phyloP scores from a whole-genome alignment of 169 alveolate genomes.

The Plasmodium gaboni region DNA sequence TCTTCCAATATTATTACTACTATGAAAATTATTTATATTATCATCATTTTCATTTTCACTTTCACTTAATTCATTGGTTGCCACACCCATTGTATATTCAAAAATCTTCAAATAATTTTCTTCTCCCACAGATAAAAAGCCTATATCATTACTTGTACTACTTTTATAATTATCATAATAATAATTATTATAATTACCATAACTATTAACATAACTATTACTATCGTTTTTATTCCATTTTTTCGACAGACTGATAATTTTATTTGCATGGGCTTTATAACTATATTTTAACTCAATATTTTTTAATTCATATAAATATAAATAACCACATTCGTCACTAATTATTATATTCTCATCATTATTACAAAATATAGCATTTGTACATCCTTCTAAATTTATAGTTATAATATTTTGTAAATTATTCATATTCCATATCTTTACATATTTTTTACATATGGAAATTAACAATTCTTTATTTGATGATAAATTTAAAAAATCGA shows the following conservation, averaged over 20 bases:
- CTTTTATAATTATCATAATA: no score
- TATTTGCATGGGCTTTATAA: conserved; percentile 78
- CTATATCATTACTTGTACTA: background rate
- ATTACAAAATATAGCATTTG: conserved; percentile 77
- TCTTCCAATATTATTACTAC: background rate
- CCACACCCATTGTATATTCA: conserved; percentile 28
- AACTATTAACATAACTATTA: no score
- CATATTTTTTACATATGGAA: conserved; percentile 81
- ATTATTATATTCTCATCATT: conserved; percentile 77
- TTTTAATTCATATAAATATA: conserved; percentile 77
- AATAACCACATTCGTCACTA: conserved; percentile 78
- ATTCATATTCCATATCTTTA: conserved; percentile 83
- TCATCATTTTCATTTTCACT: background rate
- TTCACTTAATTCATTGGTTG: background rate
- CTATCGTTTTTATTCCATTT: conserved; percentile 19
- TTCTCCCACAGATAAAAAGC: conserved; percentile 83
- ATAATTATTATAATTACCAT: no score
- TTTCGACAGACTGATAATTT: conserved; percentile 71
- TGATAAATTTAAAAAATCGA: conserved; percentile 79
- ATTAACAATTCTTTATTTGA: conserved; percentile 78
- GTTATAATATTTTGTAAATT: conserved; percentile 79
- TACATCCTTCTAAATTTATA: conserved; percentile 76
- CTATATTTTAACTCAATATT: conserved; percentile 76
- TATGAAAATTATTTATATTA: background rate
- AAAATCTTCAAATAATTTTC: conserved; percentile 82